These are phyloP conservation scores for Lachancea nothofagi DNA, from an alignment of 805 yeast species.

Conservation along the genomic window DNA sequence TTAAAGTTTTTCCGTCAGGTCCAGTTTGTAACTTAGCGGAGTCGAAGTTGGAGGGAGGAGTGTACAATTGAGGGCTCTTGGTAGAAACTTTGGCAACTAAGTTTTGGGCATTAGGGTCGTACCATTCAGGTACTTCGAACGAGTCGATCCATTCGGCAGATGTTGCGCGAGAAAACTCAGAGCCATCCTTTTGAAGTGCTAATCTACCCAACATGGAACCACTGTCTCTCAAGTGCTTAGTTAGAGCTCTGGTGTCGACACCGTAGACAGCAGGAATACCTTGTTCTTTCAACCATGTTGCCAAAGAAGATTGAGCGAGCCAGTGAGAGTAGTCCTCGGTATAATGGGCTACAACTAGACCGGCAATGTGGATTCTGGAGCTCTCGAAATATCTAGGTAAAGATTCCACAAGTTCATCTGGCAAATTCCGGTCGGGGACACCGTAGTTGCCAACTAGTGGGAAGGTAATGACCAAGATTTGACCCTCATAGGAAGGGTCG, in stretches of 20 bases:
- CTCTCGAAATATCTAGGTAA: conserved; percentile 94
- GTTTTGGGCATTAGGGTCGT: conserved; percentile 86
- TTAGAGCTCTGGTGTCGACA: conserved; percentile 92
- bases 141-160: conserved; percentile 51
- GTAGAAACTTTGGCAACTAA: conserved; percentile 88
- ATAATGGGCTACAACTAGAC: conserved; percentile 93
- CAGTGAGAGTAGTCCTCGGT: conserved; percentile 94
- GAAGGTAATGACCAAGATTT: conserved; percentile 90
- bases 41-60: conserved; percentile 50
- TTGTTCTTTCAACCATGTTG: conserved; percentile 87
- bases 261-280: conserved; percentile 96
- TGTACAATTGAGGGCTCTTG: conserved; percentile 67
- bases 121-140: conserved; percentile 81
- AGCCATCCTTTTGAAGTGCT: conserved; percentile 47
- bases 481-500: conserved; percentile 98
- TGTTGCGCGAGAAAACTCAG: conserved; percentile 29
- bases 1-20: conserved; percentile 68
- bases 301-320: conserved; percentile 87
- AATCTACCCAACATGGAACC: conserved; percentile 94
- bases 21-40: conserved; percentile 44
- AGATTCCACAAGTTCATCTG: conserved; percentile 66
- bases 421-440: conserved; percentile 83
- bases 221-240: conserved; percentile 84
- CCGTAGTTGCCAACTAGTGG: conserved; percentile 98
- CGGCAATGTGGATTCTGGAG: conserved; percentile 88